Conservation (phyloP, 176 grass and related monocot genomes). For the Lolium perenne region DNA sequence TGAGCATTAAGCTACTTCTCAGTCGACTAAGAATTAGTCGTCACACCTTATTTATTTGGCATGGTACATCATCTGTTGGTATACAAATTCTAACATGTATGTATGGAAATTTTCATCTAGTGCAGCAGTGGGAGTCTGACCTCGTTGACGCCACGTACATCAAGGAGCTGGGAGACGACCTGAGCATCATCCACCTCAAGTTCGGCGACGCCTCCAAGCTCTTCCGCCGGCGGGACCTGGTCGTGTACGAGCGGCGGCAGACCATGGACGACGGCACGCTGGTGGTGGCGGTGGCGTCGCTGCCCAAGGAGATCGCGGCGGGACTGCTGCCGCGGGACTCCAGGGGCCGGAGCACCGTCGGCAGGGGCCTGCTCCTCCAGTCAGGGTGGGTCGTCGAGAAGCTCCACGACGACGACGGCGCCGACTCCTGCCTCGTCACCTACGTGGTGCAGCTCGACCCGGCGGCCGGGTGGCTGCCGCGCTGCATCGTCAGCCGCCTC, state of each 20-base stretch:
- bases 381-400: constrained; percentile 99
- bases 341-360: constrained; percentile 34
- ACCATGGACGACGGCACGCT: constrained; percentile 97
- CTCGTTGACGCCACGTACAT: constrained; percentile 80
- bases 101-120: neutral
- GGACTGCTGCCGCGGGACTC: constrained; percentile 73
- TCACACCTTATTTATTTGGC: neutral
- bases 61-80: neutral
- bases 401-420: constrained; percentile 48
- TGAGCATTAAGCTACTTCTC: too few species aligned
- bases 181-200: constrained; percentile 92
- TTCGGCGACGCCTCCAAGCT: constrained; percentile 78
- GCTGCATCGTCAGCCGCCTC: constrained; percentile 82
- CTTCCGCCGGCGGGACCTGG: constrained; percentile 83
- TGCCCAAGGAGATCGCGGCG: constrained; percentile 95
- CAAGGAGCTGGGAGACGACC: constrained; percentile 72
- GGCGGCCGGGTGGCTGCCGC: constrained; percentile 79
- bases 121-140: constrained; percentile 95
- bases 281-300: constrained; percentile 88
- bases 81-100: neutral
- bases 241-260: constrained; percentile 94
- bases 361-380: constrained; percentile 75
- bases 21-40: too few species aligned
- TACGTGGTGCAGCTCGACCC: constrained; percentile 96
- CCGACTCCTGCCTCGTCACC: constrained; percentile 73